Base-by-base conservation (phyloP, 2,329 filamentous ascomycete genomes). In the Penicillium sp. region DNA sequence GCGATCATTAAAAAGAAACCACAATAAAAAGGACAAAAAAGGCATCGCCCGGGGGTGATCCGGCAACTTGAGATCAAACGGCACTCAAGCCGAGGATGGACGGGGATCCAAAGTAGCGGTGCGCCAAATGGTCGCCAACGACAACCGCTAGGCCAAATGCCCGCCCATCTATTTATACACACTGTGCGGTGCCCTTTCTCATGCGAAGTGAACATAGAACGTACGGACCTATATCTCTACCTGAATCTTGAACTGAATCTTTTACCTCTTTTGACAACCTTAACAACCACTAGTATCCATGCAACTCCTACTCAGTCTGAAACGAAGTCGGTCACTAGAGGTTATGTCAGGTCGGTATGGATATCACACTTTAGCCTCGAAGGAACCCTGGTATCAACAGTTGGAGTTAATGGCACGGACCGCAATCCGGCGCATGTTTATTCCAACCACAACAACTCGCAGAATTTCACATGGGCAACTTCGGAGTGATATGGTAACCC, bases 401-500 rank as follows among this genome's bases (percentile, higher is more conserved):
- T 19, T 31, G n/a, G n/a, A 31, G 19, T 19, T 7, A 3, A 19
- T 29, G 27, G 11, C 11, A 31, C 11, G 27, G 3, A 15, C 27
- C 6, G 6, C 27, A 33, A 21, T 19, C 6, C 4, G 21, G 27
- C 11, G 6, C 7, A 31, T 33, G 27, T 31, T 31, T 46, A 31
- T 9, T 46, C 4, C 10, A 46, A 33, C 15, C 23, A 43, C 15
- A 43, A n/a, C 7, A 23, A 45, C 16, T 21, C 1, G 2, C 5
- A 19, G 5, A 29, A 44, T 8, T 76, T 77, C 55, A 76, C 34
- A 7, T n/a, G 16, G 4, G 16, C 9, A 39, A 71, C 45, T 71
- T 71, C 2, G 64, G 75, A 77, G 76, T 56, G 75, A 78, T 55
- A 68, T 77, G 2, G 66, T 77, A 5, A 64, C 72, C 21, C 70